Base-by-base conservation (phyloP, 352 stramenopile genomes). In the Aphanomyces euteiches region DNA sequence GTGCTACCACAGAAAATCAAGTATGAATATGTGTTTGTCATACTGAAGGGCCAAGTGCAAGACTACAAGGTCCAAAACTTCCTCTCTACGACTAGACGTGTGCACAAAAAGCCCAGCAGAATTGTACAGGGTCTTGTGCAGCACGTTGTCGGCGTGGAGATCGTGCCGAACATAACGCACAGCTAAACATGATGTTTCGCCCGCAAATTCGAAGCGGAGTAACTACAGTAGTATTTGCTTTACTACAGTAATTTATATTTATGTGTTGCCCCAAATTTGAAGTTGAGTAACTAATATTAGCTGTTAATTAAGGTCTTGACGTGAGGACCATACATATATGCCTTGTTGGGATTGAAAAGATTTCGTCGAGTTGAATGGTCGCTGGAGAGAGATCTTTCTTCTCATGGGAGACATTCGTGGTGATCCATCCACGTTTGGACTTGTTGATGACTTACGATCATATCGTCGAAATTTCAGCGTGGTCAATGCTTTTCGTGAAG, bases 21-120 rank as follows among this genome's bases (percentile, higher is more conserved):
- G 10, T 50, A 50, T 50, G 43, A 50, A 50, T 50, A n/a, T 50
- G 43, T 50, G 17, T 50, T 50, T 50, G 43, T 50, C 1, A 50
- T 50, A 50, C 28, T 1, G 43, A 50, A 50, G 43, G 43, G 17
- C 43, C 43, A 50, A 50, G 43, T 50, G 43, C 43, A 50, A 50
- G 43, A 50, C 17, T 50, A 50, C 43, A 50, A 50, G 43, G 43
- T 50, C 43, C 43, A 50, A 50, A 50, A 50, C 43, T 50, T 50
- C 43, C 43, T 50, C 43, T 3, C 43, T 50, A 50, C 43, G 43
- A 50, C 43, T 1, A 50, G 43, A 50, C 10, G 17, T 50, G 43
- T 50, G 43, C 43, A 50, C 43, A 50, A 50, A 50, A 2, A 50
- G 43, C 43, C 43, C 43, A 50, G 43, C 2, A 50, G 17, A 50